These are phyloP conservation scores for Fusarium anguioides DNA, from an alignment of 2,329 filamentous ascomycete genomes.

Conservation along the genomic window DNA sequence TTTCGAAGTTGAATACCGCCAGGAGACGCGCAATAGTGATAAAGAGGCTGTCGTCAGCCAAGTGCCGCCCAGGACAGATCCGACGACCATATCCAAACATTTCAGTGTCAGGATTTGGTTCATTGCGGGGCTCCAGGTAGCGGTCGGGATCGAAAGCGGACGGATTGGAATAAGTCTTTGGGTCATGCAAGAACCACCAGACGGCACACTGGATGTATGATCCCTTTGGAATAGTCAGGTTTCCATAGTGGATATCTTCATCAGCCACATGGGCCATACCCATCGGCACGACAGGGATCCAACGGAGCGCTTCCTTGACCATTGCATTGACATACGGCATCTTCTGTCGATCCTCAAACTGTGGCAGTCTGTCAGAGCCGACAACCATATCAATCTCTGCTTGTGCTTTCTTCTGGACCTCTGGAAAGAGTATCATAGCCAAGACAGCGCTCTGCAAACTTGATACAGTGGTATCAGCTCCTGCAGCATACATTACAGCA, in stretches of 20 bases:
- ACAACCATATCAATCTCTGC: constrained; percentile 38
- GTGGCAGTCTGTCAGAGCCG: constrained; percentile 43
- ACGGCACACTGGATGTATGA: constrained; percentile 19
- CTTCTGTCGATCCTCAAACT: constrained; percentile 35
- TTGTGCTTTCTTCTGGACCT: constrained; percentile 35
- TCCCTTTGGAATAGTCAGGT: constrained; percentile 38
- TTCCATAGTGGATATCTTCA: constrained; percentile 37
- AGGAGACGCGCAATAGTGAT: neutral
- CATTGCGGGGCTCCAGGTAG: constrained; percentile 5
- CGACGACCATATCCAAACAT: constrained; percentile 14
- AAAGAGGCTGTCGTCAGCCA: neutral
- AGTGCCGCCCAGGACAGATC: neutral
- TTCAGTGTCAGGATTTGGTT: neutral
- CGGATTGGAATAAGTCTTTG: constrained; percentile 67
- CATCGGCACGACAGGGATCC: constrained; percentile 45
- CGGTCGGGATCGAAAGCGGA: constrained; percentile 43
- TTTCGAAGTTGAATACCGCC: neutral
- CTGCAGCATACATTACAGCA: neutral
- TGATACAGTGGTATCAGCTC: neutral
- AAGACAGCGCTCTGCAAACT: constrained; percentile 12
- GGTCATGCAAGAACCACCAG: constrained; percentile 64
- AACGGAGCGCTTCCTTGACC: constrained; percentile 45
- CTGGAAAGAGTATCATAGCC: constrained; percentile 30
- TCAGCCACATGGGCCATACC: constrained; percentile 52
- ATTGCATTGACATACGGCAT: constrained; percentile 46